Evolutionary conservation across 495 filamentous ascomycete species (phyloP).

Genomic region (Lasiosphaeris hirsuta): DNA sequence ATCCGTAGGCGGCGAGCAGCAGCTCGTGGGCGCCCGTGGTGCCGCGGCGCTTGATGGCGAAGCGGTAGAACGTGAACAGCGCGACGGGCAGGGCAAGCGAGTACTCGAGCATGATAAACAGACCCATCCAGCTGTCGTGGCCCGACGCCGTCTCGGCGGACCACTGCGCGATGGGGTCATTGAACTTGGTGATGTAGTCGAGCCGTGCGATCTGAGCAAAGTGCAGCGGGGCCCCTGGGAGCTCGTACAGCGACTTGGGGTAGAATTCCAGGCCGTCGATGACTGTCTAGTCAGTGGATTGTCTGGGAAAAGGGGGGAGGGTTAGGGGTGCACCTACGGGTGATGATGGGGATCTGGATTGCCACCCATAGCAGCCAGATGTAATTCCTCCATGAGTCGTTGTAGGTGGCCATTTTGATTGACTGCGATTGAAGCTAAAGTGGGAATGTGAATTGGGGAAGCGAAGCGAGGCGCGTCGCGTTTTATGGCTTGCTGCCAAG

Average conservation of each 20-base stretch:
- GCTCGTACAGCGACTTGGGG: conserved; percentile 51
- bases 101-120: conserved; percentile 67
- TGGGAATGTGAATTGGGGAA: background rate
- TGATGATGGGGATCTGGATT: conserved; percentile 64
- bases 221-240: conserved; percentile 37
- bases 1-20: conserved; percentile 64
- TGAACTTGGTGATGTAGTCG: conserved; percentile 65
- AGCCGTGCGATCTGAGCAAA: conserved; percentile 50
- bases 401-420: conserved; percentile 31
- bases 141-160: conserved; percentile 41
- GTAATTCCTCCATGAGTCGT: conserved; percentile 40
- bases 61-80: conserved; percentile 49
- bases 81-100: conserved; percentile 66
- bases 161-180: conserved; percentile 71
- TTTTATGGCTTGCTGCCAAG: too few relatives aligned
- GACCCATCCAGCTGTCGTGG: conserved; percentile 60
- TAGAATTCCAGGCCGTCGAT: conserved; percentile 66
- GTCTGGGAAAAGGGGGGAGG: background rate
- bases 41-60: conserved; percentile 24
- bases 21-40: conserved; percentile 54
- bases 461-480: too few relatives aligned
- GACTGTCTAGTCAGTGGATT: conserved; percentile 36
- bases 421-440: background rate
- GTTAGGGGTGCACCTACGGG: conserved; percentile 48
- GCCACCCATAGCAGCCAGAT: conserved; percentile 68